Evolutionary conservation across 345 rosid species (phyloP).

Genomic region (Salix caprea): DNA sequence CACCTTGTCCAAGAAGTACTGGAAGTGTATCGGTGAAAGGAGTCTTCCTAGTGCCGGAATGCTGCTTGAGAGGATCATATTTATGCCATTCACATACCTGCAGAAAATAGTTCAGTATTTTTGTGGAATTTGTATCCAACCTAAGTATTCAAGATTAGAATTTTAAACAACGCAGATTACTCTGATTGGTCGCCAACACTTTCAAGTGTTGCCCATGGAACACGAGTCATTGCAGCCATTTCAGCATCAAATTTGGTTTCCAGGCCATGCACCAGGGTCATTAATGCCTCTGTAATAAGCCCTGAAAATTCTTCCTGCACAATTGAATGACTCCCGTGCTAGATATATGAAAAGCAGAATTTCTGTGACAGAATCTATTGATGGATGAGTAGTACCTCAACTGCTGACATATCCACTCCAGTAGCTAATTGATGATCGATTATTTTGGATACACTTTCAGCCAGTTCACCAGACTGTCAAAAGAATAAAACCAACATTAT

Average conservation of each 20-base stretch:
- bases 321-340: slow-evolving; percentile 11
- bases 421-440: slow-evolving; percentile 80
- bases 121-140: not conserved
- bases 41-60: slow-evolving; percentile 64
- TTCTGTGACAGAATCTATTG: not conserved
- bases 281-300: slow-evolving; percentile 80
- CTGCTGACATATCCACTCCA: slow-evolving; percentile 83
- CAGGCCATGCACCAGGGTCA: slow-evolving; percentile 83
- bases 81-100: slow-evolving; percentile 74
- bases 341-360: slow-evolving; percentile 19
- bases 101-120: slow-evolving; percentile 27
- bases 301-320: slow-evolving; percentile 95
- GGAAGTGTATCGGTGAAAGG: slow-evolving; percentile 64
- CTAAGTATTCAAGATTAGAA: not conserved
- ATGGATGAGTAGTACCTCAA: slow-evolving; percentile 55
- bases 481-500: slow-evolving; percentile 28
- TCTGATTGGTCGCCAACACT: slow-evolving; percentile 97
- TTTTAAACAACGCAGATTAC: slow-evolving; percentile 32
- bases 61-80: slow-evolving; percentile 51
- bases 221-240: slow-evolving; percentile 96
- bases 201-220: slow-evolving; percentile 94
- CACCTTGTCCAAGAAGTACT: slow-evolving; percentile 82
- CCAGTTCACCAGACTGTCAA: slow-evolving; percentile 81
- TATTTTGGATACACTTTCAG: slow-evolving; percentile 89
- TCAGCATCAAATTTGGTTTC: slow-evolving; percentile 95